Evolutionary conservation across 1,284 basidiomycete species (phyloP), one percentile per base, ranked within the genome.

Genomic region (Puccinia polysora): DNA sequence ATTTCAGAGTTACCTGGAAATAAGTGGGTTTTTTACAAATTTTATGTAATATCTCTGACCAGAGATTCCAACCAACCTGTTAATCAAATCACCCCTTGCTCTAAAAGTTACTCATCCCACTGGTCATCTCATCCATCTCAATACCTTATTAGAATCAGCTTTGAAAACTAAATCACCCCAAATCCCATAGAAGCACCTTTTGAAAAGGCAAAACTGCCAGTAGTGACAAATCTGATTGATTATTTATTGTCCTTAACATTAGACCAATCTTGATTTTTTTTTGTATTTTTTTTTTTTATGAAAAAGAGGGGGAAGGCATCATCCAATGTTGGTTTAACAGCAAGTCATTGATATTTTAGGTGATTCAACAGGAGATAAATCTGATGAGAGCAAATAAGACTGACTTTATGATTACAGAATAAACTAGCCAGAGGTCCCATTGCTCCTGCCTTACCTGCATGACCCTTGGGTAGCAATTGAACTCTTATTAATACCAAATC

Each of bases 181-280:
- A 50, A 65, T 30, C 63, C 63, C 10, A 53, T 14, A 2, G 63
- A 65, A 8, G 63, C 49, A 38, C 63, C 63, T n/a, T 65, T 65
- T 3, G 63, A 7, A 15, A 65, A 38, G 20, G 45, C 30, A 49
- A 50, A 65, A 50, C 49, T 34, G 4, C 63, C 63, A 6, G 63
- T 52, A n/a, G 63, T 65, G 15, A 65, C 52, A 15, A 65, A 34
- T 20, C 63, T 47, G 52, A 65, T 65, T 23, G 52, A 65, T 30
- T 65, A 45, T 14, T 47, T 52, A 14, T 52, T 28, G 25, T 65
- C 20, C 15, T 12, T 20, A 10, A 10, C 4, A 49, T 65, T 52
- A 14, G 12, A 12, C 45, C 52, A 32, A 10, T 49, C 14, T 32
- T 32, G 4, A 12, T 65, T 12, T n/a, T n/a, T n/a, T n/a, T n/a